Evolutionary conservation across 2,329 filamentous ascomycete species (phyloP), one percentile per base, ranked within the genome.

Genomic region (Fusarium decemcellulare): DNA sequence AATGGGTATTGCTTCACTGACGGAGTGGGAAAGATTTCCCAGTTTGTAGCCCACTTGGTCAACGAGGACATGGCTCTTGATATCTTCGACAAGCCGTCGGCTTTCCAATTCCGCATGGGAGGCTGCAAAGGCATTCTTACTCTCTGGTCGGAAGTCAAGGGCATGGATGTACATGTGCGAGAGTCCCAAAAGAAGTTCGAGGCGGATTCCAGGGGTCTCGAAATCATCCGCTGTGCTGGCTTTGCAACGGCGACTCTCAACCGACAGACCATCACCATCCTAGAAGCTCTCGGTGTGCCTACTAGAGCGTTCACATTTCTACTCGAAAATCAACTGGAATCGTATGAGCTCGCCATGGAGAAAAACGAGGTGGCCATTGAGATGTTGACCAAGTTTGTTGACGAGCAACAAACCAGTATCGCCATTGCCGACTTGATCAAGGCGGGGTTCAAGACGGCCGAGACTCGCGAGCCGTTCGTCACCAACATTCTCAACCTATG

Each of bases 1-100:
- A 90, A 92, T 48, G 87, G 84, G 0, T 90, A 89, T 74, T 92
- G 84, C 64, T 99, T 98, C 77, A 96, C 93, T 0, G 96, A 99
- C 74, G 96, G 96, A 0, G 93, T 98, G 4, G 96, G 96, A 2
- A 97, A 94, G 76, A 93, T 99, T n/a, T 98, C 95, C 0, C 81
- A 80, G 0, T 91, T 93, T 63, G 83, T 97, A 23, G 93, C 94
- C 0, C 83, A 89, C 30, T 88, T 96, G 80, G 89, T 97, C 46
- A 87, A 91, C 9, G 82, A 88, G 14, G 92, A 96, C 68, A 88
- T 97, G 65, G 86, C 86, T 1, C 77, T 94, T 32, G 81, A 84
- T 18, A 85, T 85, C 12, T 79, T 86, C 2, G 80, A 85, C 2
- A 82, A 88, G 6, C 95, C 96, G 0, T 97, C 94, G 0, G 92